A percentile compares a stretch with the other conserved stretches of the same genome.
Conservation (phyloP, 2,329 filamentous ascomycete species). For the Hypoxylon sp. region DNA sequence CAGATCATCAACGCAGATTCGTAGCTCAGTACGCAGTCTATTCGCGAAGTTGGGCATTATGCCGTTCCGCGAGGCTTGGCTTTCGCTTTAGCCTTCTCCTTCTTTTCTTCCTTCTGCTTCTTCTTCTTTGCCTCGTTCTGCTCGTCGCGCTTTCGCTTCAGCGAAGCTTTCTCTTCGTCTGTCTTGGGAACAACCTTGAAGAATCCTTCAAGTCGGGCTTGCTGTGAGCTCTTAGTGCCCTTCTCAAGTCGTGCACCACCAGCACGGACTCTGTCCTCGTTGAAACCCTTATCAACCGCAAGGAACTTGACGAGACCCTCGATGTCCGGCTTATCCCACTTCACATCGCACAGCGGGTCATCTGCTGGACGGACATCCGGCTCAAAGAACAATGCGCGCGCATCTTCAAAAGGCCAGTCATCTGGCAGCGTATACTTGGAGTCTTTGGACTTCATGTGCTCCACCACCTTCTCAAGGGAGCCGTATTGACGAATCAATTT, state of each 20-base stretch:
- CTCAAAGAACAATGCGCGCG: slow-evolving; percentile 89
- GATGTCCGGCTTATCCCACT: slow-evolving; percentile 94
- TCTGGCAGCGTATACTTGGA: slow-evolving; percentile 86
- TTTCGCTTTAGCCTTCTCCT: slow-evolving; percentile 93
- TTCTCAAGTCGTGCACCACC: slow-evolving; percentile 85
- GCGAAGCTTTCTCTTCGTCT: slow-evolving; percentile 81
- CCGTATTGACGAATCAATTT: slow-evolving; percentile 95
- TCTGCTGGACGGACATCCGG: slow-evolving; percentile 89
- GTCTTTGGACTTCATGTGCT: slow-evolving; percentile 80
- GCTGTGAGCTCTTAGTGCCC: slow-evolving; percentile 90
- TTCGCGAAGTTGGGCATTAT: slow-evolving; percentile 12
- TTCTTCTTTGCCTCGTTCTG: slow-evolving; percentile 95
- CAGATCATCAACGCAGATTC: slow-evolving; percentile 7
- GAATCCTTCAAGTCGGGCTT: slow-evolving; percentile 92
- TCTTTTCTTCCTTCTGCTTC: slow-evolving; percentile 92
- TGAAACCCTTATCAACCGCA: slow-evolving; percentile 95
- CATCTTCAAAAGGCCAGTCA: slow-evolving; percentile 96
- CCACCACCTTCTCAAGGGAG: slow-evolving; percentile 86
- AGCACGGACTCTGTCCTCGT: slow-evolving; percentile 88
- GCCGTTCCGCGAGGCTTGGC: slow-evolving; percentile 77
- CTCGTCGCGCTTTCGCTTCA: slow-evolving; percentile 95
- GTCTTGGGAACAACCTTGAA: slow-evolving; percentile 95
- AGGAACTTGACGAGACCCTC: slow-evolving; percentile 91
- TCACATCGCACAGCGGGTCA: slow-evolving; percentile 91
- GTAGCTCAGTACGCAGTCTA: not conserved